phyloP scores from a whole-genome alignment of 2,329 filamentous ascomycete genomes.

The Diplodia mutila region DNA sequence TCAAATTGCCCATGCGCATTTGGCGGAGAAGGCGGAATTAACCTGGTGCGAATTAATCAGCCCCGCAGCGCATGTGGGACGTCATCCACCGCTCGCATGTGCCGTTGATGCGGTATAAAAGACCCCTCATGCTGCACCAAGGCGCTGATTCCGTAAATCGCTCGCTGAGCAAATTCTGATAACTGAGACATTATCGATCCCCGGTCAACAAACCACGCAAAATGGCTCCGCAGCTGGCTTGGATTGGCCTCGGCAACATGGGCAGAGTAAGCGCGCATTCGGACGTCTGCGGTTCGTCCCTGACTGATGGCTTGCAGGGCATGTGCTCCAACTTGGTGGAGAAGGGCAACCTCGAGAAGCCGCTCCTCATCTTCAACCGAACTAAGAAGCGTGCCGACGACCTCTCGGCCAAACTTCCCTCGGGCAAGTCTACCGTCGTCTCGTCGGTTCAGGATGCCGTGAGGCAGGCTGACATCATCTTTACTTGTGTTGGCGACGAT shows the following conservation, averaged over 20 bases:
- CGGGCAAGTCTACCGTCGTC: slow-evolving; percentile 66
- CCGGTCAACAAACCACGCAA: slow-evolving; percentile 22
- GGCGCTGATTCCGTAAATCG: background rate
- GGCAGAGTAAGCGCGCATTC: slow-evolving; percentile 63
- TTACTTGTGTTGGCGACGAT: slow-evolving; percentile 81
- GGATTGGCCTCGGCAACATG: slow-evolving; percentile 88
- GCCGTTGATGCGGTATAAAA: background rate
- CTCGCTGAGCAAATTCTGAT: background rate
- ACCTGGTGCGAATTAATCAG: background rate
- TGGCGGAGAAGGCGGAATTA: background rate
- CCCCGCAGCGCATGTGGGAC: slow-evolving; percentile 2
- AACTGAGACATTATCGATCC: background rate
- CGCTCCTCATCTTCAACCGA: slow-evolving; percentile 81
- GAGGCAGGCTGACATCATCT: slow-evolving; percentile 73
- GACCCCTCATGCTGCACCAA: background rate
- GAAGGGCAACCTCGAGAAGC: slow-evolving; percentile 72
- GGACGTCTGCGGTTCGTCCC: background rate
- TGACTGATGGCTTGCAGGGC: slow-evolving; percentile 56
- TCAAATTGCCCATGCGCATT: background rate
- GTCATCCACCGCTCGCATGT: background rate
- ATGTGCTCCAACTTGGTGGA: slow-evolving; percentile 83
- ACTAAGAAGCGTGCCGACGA: slow-evolving; percentile 68
- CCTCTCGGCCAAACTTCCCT: slow-evolving; percentile 63
- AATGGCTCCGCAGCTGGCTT: slow-evolving; percentile 64
- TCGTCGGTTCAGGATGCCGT: slow-evolving; percentile 69